These are phyloP conservation scores for Termitomyces sp. DNA, from an alignment of 768 basidiomycete species.

Conservation along the genomic window DNA sequence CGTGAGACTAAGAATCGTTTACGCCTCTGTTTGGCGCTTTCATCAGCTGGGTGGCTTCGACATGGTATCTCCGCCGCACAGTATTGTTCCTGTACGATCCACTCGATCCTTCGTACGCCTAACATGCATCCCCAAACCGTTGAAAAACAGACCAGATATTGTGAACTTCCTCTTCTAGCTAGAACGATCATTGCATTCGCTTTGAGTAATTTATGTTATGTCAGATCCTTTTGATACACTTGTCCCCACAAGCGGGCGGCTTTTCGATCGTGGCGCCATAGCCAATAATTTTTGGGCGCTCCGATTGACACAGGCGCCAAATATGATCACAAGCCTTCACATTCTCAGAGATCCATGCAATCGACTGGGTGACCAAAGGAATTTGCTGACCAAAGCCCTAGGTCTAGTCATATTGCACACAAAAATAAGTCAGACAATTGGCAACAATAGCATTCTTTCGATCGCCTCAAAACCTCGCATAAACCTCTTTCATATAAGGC, in stretches of 20 bases:
- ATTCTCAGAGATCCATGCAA: neutral
- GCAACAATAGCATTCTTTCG: neutral
- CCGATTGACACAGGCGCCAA: neutral
- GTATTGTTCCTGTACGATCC: too few relatives aligned
- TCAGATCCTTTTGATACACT: neutral
- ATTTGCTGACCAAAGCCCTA: neutral
- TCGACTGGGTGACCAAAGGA: too few relatives aligned
- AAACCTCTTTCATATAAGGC: neutral
- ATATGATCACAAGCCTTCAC: neutral
- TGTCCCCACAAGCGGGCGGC: neutral
- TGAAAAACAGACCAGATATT: too few relatives aligned
- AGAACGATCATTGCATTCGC: neutral
- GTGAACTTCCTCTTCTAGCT: too few relatives aligned
- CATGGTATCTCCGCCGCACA: too few relatives aligned
- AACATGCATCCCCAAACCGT: too few relatives aligned
- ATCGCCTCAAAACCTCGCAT: neutral
- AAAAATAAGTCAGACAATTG: neutral
- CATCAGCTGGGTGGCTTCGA: neutral
- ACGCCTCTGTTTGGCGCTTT: conserved; percentile 29
- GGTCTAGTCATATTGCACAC: neutral
- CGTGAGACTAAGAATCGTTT: conserved; percentile 24
- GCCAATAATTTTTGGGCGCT: neutral
- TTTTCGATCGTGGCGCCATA: neutral
- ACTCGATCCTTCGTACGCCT: too few relatives aligned
- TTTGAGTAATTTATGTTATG: neutral